Conservation (phyloP, 2,329 filamentous ascomycete genomes). For the Paradendryphiella salina region DNA sequence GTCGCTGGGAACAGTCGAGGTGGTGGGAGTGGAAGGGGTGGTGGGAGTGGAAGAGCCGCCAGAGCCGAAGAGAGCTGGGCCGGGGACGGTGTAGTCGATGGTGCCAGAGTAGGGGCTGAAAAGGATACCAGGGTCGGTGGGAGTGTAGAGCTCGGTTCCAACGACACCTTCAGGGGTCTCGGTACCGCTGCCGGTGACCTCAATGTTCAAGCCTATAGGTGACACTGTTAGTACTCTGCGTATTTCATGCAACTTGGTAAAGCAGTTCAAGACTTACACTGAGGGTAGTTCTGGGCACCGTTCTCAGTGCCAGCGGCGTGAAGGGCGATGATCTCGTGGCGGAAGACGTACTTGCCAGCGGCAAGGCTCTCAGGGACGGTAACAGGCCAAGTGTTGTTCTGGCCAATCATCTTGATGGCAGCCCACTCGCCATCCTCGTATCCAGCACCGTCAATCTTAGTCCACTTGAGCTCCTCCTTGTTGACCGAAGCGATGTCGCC, state of each 20-base stretch:
- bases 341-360: conserved; percentile 59
- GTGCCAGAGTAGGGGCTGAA: conserved; percentile 48
- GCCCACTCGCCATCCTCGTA: conserved; percentile 44
- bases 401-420: conserved; percentile 45
- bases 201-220: conserved; percentile 49
- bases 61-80: conserved; percentile 43
- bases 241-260: not conserved
- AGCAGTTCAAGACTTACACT: conserved; percentile 36
- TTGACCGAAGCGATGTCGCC: conserved; percentile 39
- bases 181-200: conserved; percentile 54
- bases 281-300: conserved; percentile 59
- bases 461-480: conserved; percentile 44
- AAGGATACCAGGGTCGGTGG: conserved; percentile 48
- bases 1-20: conserved; percentile 13
- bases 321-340: conserved; percentile 59
- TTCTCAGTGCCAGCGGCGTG: conserved; percentile 51
- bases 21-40: conserved; percentile 16
- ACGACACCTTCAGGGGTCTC: conserved; percentile 52
- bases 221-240: conserved; percentile 19
- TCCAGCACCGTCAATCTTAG: conserved; percentile 45
- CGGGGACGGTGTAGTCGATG: conserved; percentile 49
- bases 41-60: conserved; percentile 19
- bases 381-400: conserved; percentile 56
- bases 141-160: conserved; percentile 55
- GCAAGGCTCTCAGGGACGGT: conserved; percentile 52